A percentile compares a stretch with the other conserved stretches of the same genome.
Conservation (phyloP, 345 rosid species). For the Psidium guajava region DNA sequence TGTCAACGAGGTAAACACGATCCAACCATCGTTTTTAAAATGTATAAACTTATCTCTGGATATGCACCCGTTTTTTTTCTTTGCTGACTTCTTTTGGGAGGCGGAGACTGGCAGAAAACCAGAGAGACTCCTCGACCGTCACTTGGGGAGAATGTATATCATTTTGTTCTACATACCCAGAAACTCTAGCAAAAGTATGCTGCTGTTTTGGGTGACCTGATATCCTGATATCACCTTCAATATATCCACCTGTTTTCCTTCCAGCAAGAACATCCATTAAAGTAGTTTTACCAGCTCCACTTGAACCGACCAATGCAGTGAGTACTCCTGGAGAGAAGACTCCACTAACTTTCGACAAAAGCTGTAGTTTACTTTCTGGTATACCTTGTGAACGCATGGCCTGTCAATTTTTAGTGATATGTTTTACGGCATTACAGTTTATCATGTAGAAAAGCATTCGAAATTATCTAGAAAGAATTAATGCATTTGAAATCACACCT, state of each 20-base stretch:
- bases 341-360: conserved; percentile 71
- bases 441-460: neutral
- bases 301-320: conserved; percentile 91
- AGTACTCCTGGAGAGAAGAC: conserved; percentile 93
- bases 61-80: conserved; percentile 45
- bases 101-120: conserved; percentile 79
- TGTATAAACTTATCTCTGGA: neutral
- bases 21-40: neutral
- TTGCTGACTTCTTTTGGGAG: conserved; percentile 69
- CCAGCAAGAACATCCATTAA: conserved; percentile 98
- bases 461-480: neutral
- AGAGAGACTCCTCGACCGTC: conserved; percentile 82
- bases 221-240: conserved; percentile 74
- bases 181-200: conserved; percentile 75
- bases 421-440: neutral
- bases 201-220: conserved; percentile 78
- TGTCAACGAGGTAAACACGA: neutral
- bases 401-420: conserved; percentile 19
- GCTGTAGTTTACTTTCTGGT: conserved; percentile 58
- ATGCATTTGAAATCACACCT: conserved; percentile 21
- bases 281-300: conserved; percentile 97
- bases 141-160: conserved; percentile 98
- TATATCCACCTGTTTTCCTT: conserved; percentile 88
- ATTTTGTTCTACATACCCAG: conserved; percentile 95
- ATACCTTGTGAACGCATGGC: conserved; percentile 69